These are phyloP conservation scores for Rutstroemia sp. DNA, from an alignment of 2,329 filamentous ascomycete genomes.

Conservation along the genomic window DNA sequence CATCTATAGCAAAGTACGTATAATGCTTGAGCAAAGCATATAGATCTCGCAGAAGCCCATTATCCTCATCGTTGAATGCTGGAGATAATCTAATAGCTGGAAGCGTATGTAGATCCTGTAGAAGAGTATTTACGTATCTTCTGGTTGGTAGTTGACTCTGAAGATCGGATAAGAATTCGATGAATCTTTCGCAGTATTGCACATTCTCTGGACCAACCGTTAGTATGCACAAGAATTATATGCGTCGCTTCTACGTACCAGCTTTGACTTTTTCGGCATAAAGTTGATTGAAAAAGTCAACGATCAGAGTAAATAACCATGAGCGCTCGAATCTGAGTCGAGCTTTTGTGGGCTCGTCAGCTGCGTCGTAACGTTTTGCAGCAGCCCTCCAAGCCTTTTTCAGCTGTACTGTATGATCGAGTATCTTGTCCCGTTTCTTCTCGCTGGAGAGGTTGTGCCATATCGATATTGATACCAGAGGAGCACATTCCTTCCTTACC, in stretches of 20 bases:
- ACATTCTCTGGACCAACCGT: conserved; percentile 48
- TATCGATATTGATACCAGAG: conserved; percentile 86
- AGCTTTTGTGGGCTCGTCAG: conserved; percentile 71
- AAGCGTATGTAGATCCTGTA: conserved; percentile 79
- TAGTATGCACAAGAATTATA: background rate
- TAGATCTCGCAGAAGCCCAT: conserved; percentile 73
- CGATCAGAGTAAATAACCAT: conserved; percentile 80
- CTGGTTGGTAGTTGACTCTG: conserved; percentile 90
- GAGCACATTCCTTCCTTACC: conserved; percentile 92
- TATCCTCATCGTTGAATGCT: conserved; percentile 66
- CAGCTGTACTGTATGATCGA: conserved; percentile 67
- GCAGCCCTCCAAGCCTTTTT: conserved; percentile 88
- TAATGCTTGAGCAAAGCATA: conserved; percentile 78
- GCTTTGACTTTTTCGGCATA: conserved; percentile 47
- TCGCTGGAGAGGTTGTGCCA: conserved; percentile 91
- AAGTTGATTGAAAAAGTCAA: conserved; percentile 73
- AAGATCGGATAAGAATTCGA: conserved; percentile 84
- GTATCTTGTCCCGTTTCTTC: conserved; percentile 59
- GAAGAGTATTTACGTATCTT: conserved; percentile 82
- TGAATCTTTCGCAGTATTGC: conserved; percentile 83
- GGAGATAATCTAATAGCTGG: conserved; percentile 72
- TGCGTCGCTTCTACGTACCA: conserved; percentile 30
- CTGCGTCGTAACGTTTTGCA: conserved; percentile 77
- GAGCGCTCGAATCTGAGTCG: conserved; percentile 83
- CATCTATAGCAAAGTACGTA: conserved; percentile 81